Evolutionary conservation across 345 rosid species (phyloP), one percentile per base, ranked within the genome.

Genomic region (Litchi chinensis): DNA sequence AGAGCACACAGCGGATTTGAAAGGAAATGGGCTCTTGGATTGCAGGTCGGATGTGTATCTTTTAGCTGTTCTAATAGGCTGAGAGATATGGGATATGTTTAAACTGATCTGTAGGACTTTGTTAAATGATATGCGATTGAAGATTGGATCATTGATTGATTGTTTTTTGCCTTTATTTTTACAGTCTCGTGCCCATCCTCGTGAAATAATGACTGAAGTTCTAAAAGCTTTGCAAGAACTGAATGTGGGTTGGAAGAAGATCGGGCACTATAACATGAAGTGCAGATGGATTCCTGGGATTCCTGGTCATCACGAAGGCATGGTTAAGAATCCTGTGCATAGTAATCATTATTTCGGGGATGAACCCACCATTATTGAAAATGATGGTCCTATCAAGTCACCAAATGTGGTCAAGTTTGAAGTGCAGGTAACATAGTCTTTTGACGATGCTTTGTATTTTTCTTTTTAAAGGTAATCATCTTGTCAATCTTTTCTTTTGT

Each of bases 21-120:
- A 68, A 87, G 92, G 84, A 96, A 93, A 89, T 96, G 98, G 97
- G 93, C 95, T 82, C 95, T 96, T 79, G 98, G 99, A 73, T 91
- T 96, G 77, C 94, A 94, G 98, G 99, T 96, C 40, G 79, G 75
- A 74, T 81, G 73, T 59, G 19, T 81, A 63, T 66, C 39, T 44
- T 44, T 69, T 4, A 19, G 43, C 62, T 60, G 21, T 62, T 57
- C 41, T 37, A 2, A 57, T n/a, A 18, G 10, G 32, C 37, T 57
- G 68, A 39, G 60, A 54, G 60, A 15, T 54, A 12, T 16, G n/a
- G 3, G 6, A 54, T 67, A 19, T 41, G 16, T 37, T 44, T 69
- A 69, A 28, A 41, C 41, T 37, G 48, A 19, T 69, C 6, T 11
- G 24, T 73, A 6, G 32, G 54, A 39, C 39, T 37, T 8, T 39